Conservation (phyloP, 2,329 filamentous ascomycete genomes). For the Fusarium papillatum region DNA sequence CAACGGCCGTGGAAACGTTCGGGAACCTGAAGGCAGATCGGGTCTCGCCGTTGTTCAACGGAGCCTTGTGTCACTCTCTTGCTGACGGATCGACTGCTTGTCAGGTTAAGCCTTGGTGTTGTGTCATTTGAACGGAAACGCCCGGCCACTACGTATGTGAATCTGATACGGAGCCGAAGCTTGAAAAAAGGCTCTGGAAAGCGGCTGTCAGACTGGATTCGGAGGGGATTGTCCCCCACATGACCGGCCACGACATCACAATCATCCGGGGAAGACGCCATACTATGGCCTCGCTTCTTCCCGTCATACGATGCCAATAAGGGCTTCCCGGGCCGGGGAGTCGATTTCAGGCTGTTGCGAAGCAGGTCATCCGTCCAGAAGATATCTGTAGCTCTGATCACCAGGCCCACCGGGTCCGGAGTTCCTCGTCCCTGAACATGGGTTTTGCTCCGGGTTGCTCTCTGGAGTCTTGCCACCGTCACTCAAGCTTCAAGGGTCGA, state of each 20-base stretch:
- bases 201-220: constrained; percentile 28
- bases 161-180: constrained; percentile 17
- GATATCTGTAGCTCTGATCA: constrained; percentile 17
- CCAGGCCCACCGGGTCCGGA: constrained; percentile 19
- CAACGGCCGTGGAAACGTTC: neutral
- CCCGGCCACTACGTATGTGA: constrained; percentile 19
- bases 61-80: constrained; percentile 1
- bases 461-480: constrained; percentile 19
- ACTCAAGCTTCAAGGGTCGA: constrained; percentile 3
- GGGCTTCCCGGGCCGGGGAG: constrained; percentile 31
- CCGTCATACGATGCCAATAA: constrained; percentile 43
- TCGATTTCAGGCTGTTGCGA: neutral
- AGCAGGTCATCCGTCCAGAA: neutral
- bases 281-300: constrained; percentile 26
- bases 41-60: constrained; percentile 5
- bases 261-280: constrained; percentile 31
- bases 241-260: constrained; percentile 37
- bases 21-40: neutral
- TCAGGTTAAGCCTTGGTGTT: neutral
- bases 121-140: constrained; percentile 3
- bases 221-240: constrained; percentile 37
- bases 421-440: constrained; percentile 12
- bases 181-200: constrained; percentile 24
- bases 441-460: constrained; percentile 14
- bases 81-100: constrained; percentile 20